Evolutionary conservation across 1,139 yeast species (phyloP), one percentile per base, ranked within the genome.

Genomic region (Citeromyces siamensis): DNA sequence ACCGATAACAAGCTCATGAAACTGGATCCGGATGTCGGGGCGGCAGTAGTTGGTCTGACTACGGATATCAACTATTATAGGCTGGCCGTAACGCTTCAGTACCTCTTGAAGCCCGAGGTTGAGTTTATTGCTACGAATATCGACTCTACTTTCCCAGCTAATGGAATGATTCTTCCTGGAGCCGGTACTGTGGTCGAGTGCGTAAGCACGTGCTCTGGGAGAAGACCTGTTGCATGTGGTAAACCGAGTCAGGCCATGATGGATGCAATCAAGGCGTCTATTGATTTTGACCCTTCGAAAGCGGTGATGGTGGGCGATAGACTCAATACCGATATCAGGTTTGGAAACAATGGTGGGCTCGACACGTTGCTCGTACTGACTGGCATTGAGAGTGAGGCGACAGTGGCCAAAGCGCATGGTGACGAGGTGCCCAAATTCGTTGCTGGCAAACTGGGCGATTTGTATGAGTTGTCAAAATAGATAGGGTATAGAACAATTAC

Each of bases 271-370:
- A 74, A 79, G 44, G 82, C 84, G 6, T 78, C 77, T 36, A 70
- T 75, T 49, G 53, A 58, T 17, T 60, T 73, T 29, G 73, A 75
- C 41, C 79, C 84, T 31, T 50, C 62, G 10, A 67, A 72, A 40
- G 81, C 95, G 6, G 69, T 90, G 46, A 90, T 90, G 97, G 74
- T 90, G 44, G 99, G 99, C 20, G 99, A 90, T 56, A 69, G 98
- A 44, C 66, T 90, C 42, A 88, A 90, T 54, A 90, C 99, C 1
- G 99, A 90, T 50, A 90, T 90, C 76, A 73, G 71, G 50, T 90
- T 90, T 57, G 98, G 98, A 32, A 66, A 73, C 40, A 78, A 77
- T 41, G 95, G 95, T 36, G 93, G 93, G 1, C 66, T 93, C 36
- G 75, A 68, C 44, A 88, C 97, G 1, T 59, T 93, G 42, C 65